These are phyloP conservation scores for Typha latifolia DNA, from an alignment of 176 grass and related monocot genomes.

Conservation along the genomic window DNA sequence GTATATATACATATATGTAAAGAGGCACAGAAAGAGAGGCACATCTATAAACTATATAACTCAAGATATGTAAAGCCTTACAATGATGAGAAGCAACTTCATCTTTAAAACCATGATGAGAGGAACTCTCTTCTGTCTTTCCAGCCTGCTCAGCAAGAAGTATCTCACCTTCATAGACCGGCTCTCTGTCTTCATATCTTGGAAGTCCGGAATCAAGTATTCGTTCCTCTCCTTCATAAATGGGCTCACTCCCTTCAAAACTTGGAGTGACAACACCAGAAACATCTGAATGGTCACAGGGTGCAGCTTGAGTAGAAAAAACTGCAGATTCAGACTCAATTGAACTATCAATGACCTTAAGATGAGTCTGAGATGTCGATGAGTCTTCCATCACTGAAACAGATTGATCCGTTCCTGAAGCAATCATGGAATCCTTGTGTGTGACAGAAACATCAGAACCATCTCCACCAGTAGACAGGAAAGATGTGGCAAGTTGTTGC, in stretches of 20 bases:
- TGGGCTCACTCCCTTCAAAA: slow-evolving; percentile 56
- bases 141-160: slow-evolving; percentile 43
- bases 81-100: slow-evolving; percentile 49
- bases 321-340: slow-evolving; percentile 11
- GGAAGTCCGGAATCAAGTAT: slow-evolving; percentile 41
- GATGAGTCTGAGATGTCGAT: slow-evolving; percentile 9
- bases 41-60: not conserved
- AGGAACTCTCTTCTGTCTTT: slow-evolving; percentile 23
- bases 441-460: slow-evolving; percentile 28
- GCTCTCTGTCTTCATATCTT: slow-evolving; percentile 50
- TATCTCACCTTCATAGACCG: slow-evolving; percentile 82
- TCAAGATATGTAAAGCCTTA: slow-evolving; percentile 28
- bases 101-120: slow-evolving; percentile 20
- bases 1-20: not conserved
- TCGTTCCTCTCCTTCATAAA: slow-evolving; percentile 96
- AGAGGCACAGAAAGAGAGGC: not conserved
- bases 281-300: slow-evolving; percentile 26
- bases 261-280: slow-evolving; percentile 26
- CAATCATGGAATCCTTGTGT: slow-evolving; percentile 7
- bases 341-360: slow-evolving; percentile 20
- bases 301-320: slow-evolving; percentile 23
- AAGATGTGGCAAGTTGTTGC: no score
- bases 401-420: slow-evolving; percentile 23
- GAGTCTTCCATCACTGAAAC: slow-evolving; percentile 27
- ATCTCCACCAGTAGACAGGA: slow-evolving; percentile 2